Evolutionary conservation across 1,139 yeast species (phyloP), one percentile per base, ranked within the genome.

Genomic region (Blastobotrys proliferans): DNA sequence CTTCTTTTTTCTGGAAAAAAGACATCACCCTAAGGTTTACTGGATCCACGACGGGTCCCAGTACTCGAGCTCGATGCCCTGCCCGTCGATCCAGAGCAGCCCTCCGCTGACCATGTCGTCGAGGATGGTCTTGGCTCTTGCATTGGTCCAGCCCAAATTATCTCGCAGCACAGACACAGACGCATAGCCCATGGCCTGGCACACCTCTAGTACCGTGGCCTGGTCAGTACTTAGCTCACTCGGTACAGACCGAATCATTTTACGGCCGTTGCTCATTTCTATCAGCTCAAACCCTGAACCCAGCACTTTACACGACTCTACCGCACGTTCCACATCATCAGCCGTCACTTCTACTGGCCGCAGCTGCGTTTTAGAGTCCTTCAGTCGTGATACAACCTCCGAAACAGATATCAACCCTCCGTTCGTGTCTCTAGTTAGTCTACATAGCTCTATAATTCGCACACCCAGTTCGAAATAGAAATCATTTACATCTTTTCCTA

Each of bases 61-160:
- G 57, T 74, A 86, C 52, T 71, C 74, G 22, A 63, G 62, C 50
- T 79, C 87, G 0, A 65, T 66, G 9, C 74, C 79, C 53, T 77
- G 84, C 3, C 63, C 62, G 57, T 88, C 97, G 1, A 87, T 68
- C 97, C 97, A 88, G 20, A 88, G 66, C 39, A 86, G 69, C 9
- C 97, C 96, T 40, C 74, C 75, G 57, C 83, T 72, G 2, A 87
- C 82, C 86, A 88, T 81, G 46, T 84, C 94, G 38, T 83, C 81
- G 16, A 90, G 61, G 9, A 81, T 83, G 0, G 80, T 67, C 50
- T 72, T 71, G 46, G 86, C 74, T 44, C 96, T 67, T 1, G 74
- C 68, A 9, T 60, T 60, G 44, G 75, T 78, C 97, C 97, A 88
- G 2, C 72, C 72, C 48, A 79, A 74, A 56, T 88, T 88, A 56